Base-by-base conservation (phyloP, 2,329 filamentous ascomycete genomes). In the Truncatella angustata region DNA sequence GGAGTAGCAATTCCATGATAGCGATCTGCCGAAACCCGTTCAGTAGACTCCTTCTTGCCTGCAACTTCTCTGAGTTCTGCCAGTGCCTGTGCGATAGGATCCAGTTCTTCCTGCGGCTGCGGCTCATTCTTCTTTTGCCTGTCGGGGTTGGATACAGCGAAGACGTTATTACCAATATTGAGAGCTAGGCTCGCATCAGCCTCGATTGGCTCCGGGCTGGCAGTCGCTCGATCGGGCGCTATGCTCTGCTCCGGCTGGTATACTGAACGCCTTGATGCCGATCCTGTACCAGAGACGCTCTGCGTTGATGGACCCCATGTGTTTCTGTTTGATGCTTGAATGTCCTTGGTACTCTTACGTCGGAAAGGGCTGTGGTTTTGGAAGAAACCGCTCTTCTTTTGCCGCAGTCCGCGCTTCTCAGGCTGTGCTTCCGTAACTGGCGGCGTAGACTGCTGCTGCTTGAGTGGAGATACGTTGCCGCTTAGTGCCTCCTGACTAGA, bases 1-100 rank as follows among this genome's bases (percentile, higher is more conserved):
- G n/a, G n/a, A n/a, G 93, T 96, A 11, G 89, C 77, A 56, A 99
- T 87, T n/a, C 94, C 93, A 65, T 95, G 90, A 70, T 96, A 97
- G 55, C 90, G 86, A 68, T 99, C 95, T 16, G 92, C 94, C n/a
- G 94, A 96, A 54, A 96, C 84, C n/a, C 95, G 85, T 45, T 82
- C 79, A 3, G 86, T 86, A 5, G 90, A 82, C 60, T 92, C 87
- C 70, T 97, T 97, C 14, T 77, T 81, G 11, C 88, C 77, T 1
- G 77, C 79, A 4, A 92, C 88, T 1, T 87, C 90, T 73, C 96
- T 97, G 32, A 99, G 79, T 63, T 99, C 93, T 10, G 93, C 94
- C 6, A 99, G 78, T 21, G 94, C 95, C 61, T 90, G 82, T 3
- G 93, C 94, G 64, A 99, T 96, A 0, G 94, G 94, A 63, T 99